Evolutionary conservation across 2,329 filamentous ascomycete genomes (phyloP).

Genomic region (Aspergillus fischeri): DNA sequence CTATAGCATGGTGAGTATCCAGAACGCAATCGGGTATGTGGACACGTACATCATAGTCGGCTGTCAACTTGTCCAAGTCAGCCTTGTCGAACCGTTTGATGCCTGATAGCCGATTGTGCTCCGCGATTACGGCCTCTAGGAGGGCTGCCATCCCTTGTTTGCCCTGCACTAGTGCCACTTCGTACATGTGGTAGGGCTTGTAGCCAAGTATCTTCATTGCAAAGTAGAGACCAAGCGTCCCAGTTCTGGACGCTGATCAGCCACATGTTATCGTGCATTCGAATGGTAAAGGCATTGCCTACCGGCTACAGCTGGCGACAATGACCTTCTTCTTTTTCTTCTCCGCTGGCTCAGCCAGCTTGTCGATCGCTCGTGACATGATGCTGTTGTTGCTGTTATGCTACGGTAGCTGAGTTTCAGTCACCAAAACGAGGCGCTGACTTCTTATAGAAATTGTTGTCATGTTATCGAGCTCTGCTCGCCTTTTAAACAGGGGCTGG

Average conservation of each 20-base stretch:
- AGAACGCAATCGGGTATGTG: neutral
- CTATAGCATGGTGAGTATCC: conserved; percentile 1
- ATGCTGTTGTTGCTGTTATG: neutral
- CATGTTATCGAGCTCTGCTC: neutral
- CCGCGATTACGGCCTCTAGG: conserved; percentile 13
- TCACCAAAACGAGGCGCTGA: too few species aligned
- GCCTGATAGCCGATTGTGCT: conserved; percentile 17
- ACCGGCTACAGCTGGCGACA: conserved; percentile 22
- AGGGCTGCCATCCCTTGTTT: conserved; percentile 15
- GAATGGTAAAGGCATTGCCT: neutral
- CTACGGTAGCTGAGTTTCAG: too few species aligned
- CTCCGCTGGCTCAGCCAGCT: conserved; percentile 11
- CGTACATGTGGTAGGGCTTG: conserved; percentile 20
- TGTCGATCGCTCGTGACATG: conserved; percentile 21
- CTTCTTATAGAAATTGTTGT: neutral
- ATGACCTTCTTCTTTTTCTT: conserved; percentile 19
- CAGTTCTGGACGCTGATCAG: conserved; percentile 11
- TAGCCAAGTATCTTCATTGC: conserved; percentile 21
- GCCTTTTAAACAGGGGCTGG: neutral
- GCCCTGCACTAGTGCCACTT: conserved; percentile 7
- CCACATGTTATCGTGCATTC: neutral
- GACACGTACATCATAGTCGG: conserved; percentile 15
- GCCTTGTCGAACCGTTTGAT: conserved; percentile 10
- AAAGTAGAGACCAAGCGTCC: conserved; percentile 19
- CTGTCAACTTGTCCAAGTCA: conserved; percentile 19